Evolutionary conservation across 257 asterid species (phyloP), one percentile per base, ranked within the genome.

Genomic region (Paraleonurus japonicus): DNA sequence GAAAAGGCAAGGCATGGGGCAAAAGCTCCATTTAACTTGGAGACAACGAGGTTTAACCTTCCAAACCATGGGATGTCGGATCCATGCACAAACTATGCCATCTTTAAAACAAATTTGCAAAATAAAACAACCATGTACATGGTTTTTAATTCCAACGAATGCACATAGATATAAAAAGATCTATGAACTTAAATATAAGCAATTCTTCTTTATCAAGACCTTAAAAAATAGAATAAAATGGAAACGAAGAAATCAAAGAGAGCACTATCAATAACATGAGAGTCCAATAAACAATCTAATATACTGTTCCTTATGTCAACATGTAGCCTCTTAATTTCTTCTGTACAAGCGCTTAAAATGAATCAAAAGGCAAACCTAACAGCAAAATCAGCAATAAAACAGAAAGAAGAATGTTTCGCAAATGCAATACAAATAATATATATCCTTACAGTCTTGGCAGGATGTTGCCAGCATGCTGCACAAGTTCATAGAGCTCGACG

Each of bases 381-480:
- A 39, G 12, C 15, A 47, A 30, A 12, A 55, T 41, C 6, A 37
- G 1, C 30, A 35, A 32, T 26, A 43, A 47, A 47, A 32, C 54
- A 20, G 50, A 19, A 26, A 54, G 7, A 39, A 5, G 22, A 28
- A 15, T 4, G 1, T 12, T 24, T 55, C 15, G 51, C 16, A 70
- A 23, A 78, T 16, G 53, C 30, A 33, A 59, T 27, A 59, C 23
- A 33, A 12, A 57, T 9, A 45, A 71, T 13, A 71, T 20, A 30
- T 33, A 27, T 7, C 69, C 96, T 85, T 85, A 95, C 98, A 85
- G 65, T 82, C 99, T 92, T 10, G 99, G 98, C 84, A 95, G 82
- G 73, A 95, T 95, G 70, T 95, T 95, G 80, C 99, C 99, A 22
- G 99, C 99, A 45, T 95, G 98, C 89, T 95, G 99, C 78, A 90